These are phyloP conservation scores for Microbotryum saponariae DNA, from an alignment of 1,284 basidiomycete species.

Conservation along the genomic window DNA sequence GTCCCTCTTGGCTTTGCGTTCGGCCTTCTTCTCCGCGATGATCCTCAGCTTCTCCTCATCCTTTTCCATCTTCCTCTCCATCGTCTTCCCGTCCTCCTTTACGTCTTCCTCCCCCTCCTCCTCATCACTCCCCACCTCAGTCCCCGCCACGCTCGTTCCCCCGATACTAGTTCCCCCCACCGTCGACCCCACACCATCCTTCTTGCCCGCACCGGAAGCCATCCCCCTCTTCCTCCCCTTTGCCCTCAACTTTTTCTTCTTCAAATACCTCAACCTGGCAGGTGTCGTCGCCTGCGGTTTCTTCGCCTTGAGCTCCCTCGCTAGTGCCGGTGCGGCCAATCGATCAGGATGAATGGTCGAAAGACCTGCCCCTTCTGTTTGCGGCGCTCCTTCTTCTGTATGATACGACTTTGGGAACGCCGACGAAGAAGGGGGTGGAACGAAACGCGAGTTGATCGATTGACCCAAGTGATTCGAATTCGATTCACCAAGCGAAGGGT, in stretches of 20 bases:
- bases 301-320: constrained; percentile 1
- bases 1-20: constrained; percentile 14
- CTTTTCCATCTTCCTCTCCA: constrained; percentile 11
- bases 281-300: constrained; percentile 46
- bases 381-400: not conserved
- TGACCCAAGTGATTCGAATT: too few species aligned
- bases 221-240: constrained; percentile 49
- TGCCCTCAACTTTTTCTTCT: constrained; percentile 56
- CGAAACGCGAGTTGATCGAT: too few species aligned
- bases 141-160: not conserved
- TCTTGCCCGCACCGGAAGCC: constrained; percentile 42
- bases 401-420: not conserved
- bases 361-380: not conserved
- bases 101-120: constrained; percentile 4
- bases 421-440: not conserved
- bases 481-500: too few species aligned
- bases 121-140: constrained; percentile 13
- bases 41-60: constrained; percentile 14
- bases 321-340: constrained; percentile 8
- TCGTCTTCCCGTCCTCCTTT: constrained; percentile 17
- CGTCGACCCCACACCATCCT: constrained; percentile 8
- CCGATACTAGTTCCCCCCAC: constrained; percentile 3
- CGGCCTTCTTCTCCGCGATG: constrained; percentile 34
- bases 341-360: constrained; percentile 14
- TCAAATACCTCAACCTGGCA: constrained; percentile 58